Evolutionary conservation across 148 eudicot genomes (phyloP).

Genomic region (Simmondsia chinensis): DNA sequence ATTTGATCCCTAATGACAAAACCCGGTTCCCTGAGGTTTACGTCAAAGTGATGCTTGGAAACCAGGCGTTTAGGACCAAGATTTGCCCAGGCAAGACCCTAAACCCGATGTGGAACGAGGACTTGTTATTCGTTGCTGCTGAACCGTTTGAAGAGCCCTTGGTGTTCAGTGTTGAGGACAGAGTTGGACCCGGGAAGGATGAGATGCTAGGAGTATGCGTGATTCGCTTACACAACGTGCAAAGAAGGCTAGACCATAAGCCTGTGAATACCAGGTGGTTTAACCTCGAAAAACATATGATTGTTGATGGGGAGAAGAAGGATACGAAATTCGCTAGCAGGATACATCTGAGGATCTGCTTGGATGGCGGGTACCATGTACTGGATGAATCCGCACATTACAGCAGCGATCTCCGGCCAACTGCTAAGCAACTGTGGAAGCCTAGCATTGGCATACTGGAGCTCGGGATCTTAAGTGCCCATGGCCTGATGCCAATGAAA

Average conservation of each 20-base stretch:
- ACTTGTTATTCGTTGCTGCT: conserved; percentile 58
- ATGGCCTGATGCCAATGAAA: conserved; percentile 53
- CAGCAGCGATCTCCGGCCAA: conserved; percentile 61
- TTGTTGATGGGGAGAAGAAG: conserved; percentile 56
- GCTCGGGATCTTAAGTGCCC: conserved; percentile 61
- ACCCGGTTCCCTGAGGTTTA: conserved; percentile 40
- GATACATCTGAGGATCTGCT: conserved; percentile 52
- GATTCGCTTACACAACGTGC: conserved; percentile 27
- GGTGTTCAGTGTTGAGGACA: conserved; percentile 51
- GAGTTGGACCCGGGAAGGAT: conserved; percentile 39
- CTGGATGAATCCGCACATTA: conserved; percentile 68
- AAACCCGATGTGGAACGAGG: conserved; percentile 77
- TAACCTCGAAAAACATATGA: conserved; percentile 52
- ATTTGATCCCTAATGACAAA: conserved; percentile 46
- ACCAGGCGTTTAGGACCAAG: conserved; percentile 45
- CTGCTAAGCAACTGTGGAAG: conserved; percentile 56
- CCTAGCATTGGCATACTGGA: conserved; percentile 59
- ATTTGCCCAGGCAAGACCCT: conserved; percentile 25
- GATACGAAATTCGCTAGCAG: conserved; percentile 51
- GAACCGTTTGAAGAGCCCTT: conserved; percentile 72
- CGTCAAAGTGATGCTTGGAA: conserved; percentile 45
- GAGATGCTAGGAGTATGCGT: conserved; percentile 44
- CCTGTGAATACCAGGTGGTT: conserved; percentile 49
- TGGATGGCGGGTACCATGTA: conserved; percentile 83
- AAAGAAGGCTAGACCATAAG: conserved; percentile 56